phyloP scores from a whole-genome alignment of 1,284 basidiomycete species.

The Ceratorhiza oryzae-sativae region DNA sequence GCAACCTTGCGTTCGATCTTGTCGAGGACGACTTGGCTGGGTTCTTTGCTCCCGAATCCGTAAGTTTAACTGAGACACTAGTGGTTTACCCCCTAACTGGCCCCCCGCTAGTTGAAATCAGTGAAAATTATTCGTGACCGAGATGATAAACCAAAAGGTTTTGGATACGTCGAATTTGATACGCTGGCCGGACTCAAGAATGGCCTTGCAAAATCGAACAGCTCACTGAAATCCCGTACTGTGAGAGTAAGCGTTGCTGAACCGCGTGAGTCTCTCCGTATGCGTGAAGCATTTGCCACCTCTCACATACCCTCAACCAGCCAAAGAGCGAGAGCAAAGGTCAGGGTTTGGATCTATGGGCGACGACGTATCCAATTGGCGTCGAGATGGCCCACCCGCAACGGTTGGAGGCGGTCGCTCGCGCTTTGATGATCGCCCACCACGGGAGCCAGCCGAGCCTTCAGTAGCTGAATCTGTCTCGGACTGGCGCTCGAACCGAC shows the following conservation, averaged over 20 bases:
- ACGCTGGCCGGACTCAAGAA: conserved; percentile 84
- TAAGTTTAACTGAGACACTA: conserved; percentile 50
- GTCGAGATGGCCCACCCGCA: conserved; percentile 87
- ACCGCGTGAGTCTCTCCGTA: conserved; percentile 69
- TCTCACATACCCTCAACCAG: conserved; percentile 52
- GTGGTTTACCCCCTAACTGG: conserved; percentile 24
- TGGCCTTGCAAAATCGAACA: conserved; percentile 69
- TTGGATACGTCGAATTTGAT: conserved; percentile 96
- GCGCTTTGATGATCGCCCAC: conserved; percentile 55
- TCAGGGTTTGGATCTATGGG: conserved; percentile 56
- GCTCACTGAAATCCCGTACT: conserved; percentile 74
- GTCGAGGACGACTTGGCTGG: conserved; percentile 81
- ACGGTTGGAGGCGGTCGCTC: conserved; percentile 45
- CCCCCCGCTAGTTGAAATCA: conserved; percentile 68
- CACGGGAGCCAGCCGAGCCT: conserved; percentile 56
- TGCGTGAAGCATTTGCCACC: conserved; percentile 14
- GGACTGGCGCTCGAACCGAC: conserved; percentile 76
- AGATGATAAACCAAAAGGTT: conserved; percentile 89
- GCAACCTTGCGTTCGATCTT: conserved; percentile 94
- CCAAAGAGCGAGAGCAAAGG: conserved; percentile 66
- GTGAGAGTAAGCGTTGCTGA: conserved; percentile 95
- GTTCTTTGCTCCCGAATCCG: conserved; percentile 76
- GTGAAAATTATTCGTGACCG: conserved; percentile 93
- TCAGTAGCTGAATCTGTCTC: conserved; percentile 49
- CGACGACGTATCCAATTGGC: conserved; percentile 83